phyloP scores from a whole-genome alignment of 805 yeast genomes.

The Candida dajiaensis region DNA sequence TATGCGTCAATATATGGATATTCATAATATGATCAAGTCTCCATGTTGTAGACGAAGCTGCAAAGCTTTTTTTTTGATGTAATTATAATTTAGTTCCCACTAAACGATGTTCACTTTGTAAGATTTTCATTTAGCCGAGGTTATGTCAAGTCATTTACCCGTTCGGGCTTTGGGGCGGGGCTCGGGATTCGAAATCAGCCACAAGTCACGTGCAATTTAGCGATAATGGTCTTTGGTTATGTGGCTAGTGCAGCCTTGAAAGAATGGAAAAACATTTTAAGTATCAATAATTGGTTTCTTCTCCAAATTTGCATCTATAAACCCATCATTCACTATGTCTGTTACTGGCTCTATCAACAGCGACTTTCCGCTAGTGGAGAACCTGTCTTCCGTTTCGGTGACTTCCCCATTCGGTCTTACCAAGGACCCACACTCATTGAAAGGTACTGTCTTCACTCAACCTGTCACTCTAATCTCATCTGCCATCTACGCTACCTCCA shows the following conservation, averaged over 20 bases:
- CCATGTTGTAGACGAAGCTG: not conserved
- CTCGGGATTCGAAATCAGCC: not conserved
- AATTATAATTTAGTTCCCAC: too few relatives aligned
- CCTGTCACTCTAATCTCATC: slow-evolving; percentile 50
- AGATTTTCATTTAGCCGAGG: not conserved
- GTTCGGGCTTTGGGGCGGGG: not conserved
- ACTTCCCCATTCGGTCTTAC: slow-evolving; percentile 56
- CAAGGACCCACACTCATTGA: slow-evolving; percentile 47
- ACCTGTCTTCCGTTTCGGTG: slow-evolving; percentile 33
- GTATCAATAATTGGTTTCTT: not conserved
- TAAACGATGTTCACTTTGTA: too few relatives aligned
- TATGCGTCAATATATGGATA: too few relatives aligned
- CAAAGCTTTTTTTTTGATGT: too few relatives aligned
- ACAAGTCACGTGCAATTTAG: not conserved
- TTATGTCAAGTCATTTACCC: not conserved
- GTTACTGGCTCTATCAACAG: slow-evolving; percentile 18
- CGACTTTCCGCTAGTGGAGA: slow-evolving; percentile 15
- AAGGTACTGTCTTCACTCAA: slow-evolving; percentile 45
- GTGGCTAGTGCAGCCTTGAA: not conserved
- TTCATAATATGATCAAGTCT: too few relatives aligned
- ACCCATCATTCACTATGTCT: slow-evolving; percentile 9
- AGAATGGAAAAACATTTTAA: not conserved
- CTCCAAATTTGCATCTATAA: not conserved
- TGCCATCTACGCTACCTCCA: slow-evolving; percentile 42
- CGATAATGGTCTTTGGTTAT: not conserved